Base-by-base conservation (phyloP, 768 basidiomycete species). In the Psilocybe cyanescens region DNA sequence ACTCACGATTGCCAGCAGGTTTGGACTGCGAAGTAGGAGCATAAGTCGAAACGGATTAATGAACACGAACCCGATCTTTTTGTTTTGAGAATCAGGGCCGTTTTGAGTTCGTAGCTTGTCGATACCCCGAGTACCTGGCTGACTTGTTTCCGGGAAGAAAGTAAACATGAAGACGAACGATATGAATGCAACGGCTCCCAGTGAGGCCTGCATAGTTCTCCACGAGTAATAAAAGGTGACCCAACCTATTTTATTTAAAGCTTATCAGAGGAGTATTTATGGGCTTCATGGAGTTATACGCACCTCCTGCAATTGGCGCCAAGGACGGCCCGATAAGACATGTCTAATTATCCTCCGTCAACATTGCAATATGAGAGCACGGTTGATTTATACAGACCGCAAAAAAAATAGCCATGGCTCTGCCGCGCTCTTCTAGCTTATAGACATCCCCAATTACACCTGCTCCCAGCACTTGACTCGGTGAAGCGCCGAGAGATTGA, bases 391-490 rank as follows among this genome's bases (percentile, higher is more conserved):
- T 17, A 60, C 5, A 71, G 76, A 87, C 86, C 1, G 76, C 82
- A 55, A 85, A 79, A 69, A 85, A 87, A 1, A 85, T 71, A 0
- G 87, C 88, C 77, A 89, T 83, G 0, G 84, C 86, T 3, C 79
- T 75, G 2, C 78, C 86, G 29, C 87, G 75, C 62, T 89, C 84
- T 57, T 90, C 89, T 2, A 88, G 67, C 53, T 72, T 80, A 71
- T 89, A 90, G 2, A 91, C 86, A 66, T 90, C 89, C 0, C 85
- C 86, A 29, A 90, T 85, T 4, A 85, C 81, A 1, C 82, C 89
- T 0, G 81, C 79, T 14, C 81, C 91, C 55, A 83, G 78, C n/a
- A 81, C 83, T 70, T 79, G 68, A 2, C 79, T 85, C 9, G 83
- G 82, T 6, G 86, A 82, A 4, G 85, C 78, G 16, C 90, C 91